Base-by-base conservation (phyloP, 129 eudicot species). In the Calendula officinalis region DNA sequence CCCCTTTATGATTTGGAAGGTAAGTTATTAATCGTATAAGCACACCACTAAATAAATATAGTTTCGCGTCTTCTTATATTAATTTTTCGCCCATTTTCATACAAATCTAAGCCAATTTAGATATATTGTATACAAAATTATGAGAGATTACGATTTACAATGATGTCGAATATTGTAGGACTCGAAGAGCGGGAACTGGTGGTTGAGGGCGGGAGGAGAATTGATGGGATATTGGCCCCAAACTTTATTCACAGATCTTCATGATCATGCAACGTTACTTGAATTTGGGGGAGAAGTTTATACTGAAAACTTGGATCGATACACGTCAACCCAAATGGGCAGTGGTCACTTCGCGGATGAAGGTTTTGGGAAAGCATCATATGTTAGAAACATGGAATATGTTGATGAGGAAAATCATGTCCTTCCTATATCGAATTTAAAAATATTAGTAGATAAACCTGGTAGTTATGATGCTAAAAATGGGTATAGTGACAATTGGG, bases 211-310 rank as follows among this genome's bases (percentile, higher is more conserved):
- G 42, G 95, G 95, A 6, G 83, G 86, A 36, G 36, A 66, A 0
- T 14, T 84, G 60, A 87, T 87, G 2, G 95, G 95, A 5, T 87
- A 87, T 32, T 87, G 95, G 95, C 95, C 95, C 34, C 54, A 88
- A 3, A 55, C 62, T 35, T 71, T 87, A 60, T 87, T 87, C 22
- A 78, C 85, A 11, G 88, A 84, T 77, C 77, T 87, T 2, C 42
- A 72, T 34, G 64, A 68, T 3, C 83, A 77, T 22, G 30, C 30
- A 22, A 22, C 2, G 30, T 0, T 2, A 22, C 30, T 22, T 2
- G 30, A 2, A 22, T 22, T 22, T 22, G 30, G 30, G 30, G 30
- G 30, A 22, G 1, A 22, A 1, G 30, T 22, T 22, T 22, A 22
- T 22, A 2, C 30, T 22, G 30, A 22, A 22, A 22, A 22, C 30